Evolutionary conservation across 768 basidiomycete species (phyloP).

Genomic region (Suillus clintonianus): DNA sequence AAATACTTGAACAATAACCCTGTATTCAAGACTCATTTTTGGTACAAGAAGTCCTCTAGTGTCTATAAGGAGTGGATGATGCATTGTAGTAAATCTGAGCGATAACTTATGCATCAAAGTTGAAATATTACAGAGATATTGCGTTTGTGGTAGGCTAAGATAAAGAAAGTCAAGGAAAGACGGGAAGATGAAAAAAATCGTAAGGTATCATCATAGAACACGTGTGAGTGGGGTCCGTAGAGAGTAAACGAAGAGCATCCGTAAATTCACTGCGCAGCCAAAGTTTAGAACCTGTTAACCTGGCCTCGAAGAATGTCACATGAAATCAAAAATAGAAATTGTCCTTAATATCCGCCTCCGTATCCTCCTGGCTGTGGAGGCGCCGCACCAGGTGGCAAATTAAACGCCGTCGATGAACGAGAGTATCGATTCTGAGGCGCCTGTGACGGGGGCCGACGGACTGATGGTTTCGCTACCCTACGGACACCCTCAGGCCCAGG

Average conservation of each 20-base stretch:
- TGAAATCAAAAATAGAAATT: constrained; percentile 1
- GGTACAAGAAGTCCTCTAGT: neutral
- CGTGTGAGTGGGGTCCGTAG: constrained; percentile 1
- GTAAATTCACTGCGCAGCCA: constrained; percentile 4
- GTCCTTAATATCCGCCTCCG: constrained; percentile 10
- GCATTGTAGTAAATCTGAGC: neutral
- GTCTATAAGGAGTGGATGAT: neutral
- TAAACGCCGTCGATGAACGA: constrained; percentile 51
- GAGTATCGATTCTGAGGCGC: constrained; percentile 72
- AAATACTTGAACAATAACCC: constrained; percentile 20
- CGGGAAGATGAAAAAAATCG: neutral
- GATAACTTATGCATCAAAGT: neutral
- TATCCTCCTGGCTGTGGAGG: constrained; percentile 47
- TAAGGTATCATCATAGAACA: constrained; percentile 8
- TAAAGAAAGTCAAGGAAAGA: constrained; percentile 1
- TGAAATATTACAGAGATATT: constrained; percentile 3
- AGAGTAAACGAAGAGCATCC: constrained; percentile 8
- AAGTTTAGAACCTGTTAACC: neutral
- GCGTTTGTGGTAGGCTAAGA: neutral
- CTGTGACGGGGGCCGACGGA: constrained; percentile 63
- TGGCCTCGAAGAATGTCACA: constrained; percentile 5
- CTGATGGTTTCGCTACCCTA: constrained; percentile 65
- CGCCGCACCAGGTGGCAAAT: constrained; percentile 76
- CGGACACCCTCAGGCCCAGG: constrained; percentile 78
- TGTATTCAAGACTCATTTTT: neutral